These are phyloP conservation scores for Raffaelea deltoideospora DNA, from an alignment of 2,329 filamentous ascomycete species.

Conservation along the genomic window DNA sequence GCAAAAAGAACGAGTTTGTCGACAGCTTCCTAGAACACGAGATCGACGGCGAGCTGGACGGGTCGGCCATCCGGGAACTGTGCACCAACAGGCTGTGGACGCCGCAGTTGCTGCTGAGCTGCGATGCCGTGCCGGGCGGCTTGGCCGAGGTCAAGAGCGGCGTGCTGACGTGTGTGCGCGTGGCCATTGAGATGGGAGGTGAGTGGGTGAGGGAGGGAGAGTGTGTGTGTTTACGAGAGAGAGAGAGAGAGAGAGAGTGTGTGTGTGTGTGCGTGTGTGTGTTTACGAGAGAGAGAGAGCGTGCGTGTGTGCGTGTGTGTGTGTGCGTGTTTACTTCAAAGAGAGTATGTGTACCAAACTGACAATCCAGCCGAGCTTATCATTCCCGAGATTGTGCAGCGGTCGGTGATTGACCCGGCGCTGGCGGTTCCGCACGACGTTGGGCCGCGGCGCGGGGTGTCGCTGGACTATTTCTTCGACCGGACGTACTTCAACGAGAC, in stretches of 20 bases:
- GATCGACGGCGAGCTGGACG: constrained; percentile 17
- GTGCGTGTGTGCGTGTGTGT: too few relatives aligned
- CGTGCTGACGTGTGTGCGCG: constrained; percentile 28
- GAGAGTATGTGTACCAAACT: too few relatives aligned
- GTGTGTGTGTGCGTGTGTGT: too few relatives aligned
- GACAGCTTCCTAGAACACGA: constrained; percentile 18
- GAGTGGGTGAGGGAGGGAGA: too few relatives aligned
- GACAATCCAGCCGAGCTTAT: constrained; percentile 23
- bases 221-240: background rate
- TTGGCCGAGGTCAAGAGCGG: constrained; percentile 28
- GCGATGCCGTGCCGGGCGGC: constrained; percentile 25
- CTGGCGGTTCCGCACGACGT: constrained; percentile 11
- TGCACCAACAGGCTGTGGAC: constrained; percentile 25
- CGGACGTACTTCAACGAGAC: constrained; percentile 15
- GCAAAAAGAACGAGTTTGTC: constrained; percentile 18
- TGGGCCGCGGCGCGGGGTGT: constrained; percentile 14
- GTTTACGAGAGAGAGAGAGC: too few relatives aligned
- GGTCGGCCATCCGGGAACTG: constrained; percentile 14
- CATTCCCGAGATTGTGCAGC: constrained; percentile 19
- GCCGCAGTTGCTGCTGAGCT: constrained; percentile 24
- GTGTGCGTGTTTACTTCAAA: too few relatives aligned
- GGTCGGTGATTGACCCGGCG: constrained; percentile 16
- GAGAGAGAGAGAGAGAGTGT: background rate
- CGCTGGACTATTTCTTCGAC: constrained; percentile 21
- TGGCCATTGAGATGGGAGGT: constrained; percentile 32